These are phyloP conservation scores for Neonectria sp. DNA, from an alignment of 2,329 filamentous ascomycete genomes.

Conservation along the genomic window DNA sequence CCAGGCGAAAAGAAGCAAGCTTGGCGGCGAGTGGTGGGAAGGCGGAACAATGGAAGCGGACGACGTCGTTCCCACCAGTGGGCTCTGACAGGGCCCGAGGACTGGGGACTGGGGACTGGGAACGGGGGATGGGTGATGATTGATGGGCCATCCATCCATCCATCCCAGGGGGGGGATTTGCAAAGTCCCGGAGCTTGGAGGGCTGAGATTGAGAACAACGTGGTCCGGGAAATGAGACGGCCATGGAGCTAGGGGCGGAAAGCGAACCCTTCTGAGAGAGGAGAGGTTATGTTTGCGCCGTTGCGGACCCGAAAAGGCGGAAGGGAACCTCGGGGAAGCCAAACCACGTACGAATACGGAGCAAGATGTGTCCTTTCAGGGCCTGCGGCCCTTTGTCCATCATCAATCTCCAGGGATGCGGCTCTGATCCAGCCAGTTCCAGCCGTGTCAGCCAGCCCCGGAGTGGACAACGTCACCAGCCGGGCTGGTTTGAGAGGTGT, in stretches of 20 bases:
- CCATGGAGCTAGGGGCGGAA: slow-evolving; percentile 25
- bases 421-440: slow-evolving; percentile 14
- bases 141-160: not conserved
- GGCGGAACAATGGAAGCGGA: slow-evolving; percentile 29
- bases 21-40: slow-evolving; percentile 34
- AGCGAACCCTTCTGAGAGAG: slow-evolving; percentile 4
- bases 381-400: not conserved
- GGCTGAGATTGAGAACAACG: slow-evolving; percentile 22
- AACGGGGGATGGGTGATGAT: slow-evolving; percentile 19
- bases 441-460: slow-evolving; percentile 5
- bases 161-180: slow-evolving; percentile 13
- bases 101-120: slow-evolving; percentile 1
- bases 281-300: not conserved
- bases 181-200: not conserved
- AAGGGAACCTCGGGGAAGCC: slow-evolving; percentile 2
- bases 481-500: not conserved
- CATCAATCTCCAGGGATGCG: slow-evolving; percentile 25
- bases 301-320: slow-evolving; percentile 24
- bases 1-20: slow-evolving; percentile 29
- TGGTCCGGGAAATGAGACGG: slow-evolving; percentile 28
- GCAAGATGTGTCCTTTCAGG: slow-evolving; percentile 20
- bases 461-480: slow-evolving; percentile 29
- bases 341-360: slow-evolving; percentile 5
- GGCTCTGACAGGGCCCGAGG: slow-evolving; percentile 40
- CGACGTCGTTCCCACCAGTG: slow-evolving; percentile 41